phyloP scores from a whole-genome alignment of 1,139 yeast species.

The Blastobotrys buckinghamii region DNA sequence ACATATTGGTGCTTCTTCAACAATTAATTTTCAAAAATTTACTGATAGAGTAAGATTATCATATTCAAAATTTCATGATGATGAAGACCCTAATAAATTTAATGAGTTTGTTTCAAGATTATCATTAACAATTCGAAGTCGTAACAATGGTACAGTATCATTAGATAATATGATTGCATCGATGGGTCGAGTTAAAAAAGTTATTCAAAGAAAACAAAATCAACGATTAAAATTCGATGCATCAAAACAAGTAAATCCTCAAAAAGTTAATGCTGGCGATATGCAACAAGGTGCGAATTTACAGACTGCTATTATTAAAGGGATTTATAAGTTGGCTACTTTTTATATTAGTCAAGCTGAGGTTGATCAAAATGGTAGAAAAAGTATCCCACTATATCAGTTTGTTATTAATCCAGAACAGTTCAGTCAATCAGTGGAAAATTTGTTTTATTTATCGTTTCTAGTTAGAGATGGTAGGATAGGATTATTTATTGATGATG shows the following conservation, averaged over 20 bases:
- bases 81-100: not conserved
- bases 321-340: conserved; percentile 27
- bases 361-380: conserved; percentile 26
- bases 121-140: not conserved
- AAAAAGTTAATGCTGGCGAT: conserved; percentile 46
- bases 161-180: conserved; percentile 7
- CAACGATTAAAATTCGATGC: conserved; percentile 2
- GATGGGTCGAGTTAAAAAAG: conserved; percentile 2
- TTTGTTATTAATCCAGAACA: conserved; percentile 71
- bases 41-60: conserved; percentile 10
- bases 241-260: conserved; percentile 45
- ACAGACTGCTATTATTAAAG: conserved; percentile 14
- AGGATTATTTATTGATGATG: conserved; percentile 14
- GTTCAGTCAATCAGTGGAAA: conserved; percentile 76
- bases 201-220: not conserved
- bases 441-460: conserved; percentile 75
- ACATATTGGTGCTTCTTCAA: conserved; percentile 10
- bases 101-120: not conserved
- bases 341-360: conserved; percentile 51
- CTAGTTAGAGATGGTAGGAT: conserved; percentile 68
- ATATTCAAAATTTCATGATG: not conserved
- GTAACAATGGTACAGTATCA: not conserved
- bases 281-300: conserved; percentile 33
- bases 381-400: conserved; percentile 52
- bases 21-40: conserved; percentile 14